Evolutionary conservation across 495 filamentous ascomycete genomes (phyloP), one percentile per base, ranked within the genome.

Genomic region (Neurospora sp.): DNA sequence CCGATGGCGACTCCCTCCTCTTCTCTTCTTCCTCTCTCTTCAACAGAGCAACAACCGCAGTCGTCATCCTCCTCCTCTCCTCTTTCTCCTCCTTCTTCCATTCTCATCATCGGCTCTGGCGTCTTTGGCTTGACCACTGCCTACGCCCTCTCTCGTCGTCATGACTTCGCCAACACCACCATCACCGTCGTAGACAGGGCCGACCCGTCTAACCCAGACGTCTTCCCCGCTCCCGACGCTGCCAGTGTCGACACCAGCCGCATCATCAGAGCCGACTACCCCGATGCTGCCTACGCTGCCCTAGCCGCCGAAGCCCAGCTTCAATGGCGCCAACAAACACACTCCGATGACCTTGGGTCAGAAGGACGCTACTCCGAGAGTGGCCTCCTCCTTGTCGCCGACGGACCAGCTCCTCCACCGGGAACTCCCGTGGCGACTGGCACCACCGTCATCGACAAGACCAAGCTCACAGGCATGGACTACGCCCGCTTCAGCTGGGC

Each of bases 261-360:
- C 70, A 92, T 94, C 77, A 86, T 98, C 73, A 88, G 94, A 36
- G 84, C 93, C 43, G 94, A 97, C 84, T 97, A 97, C 79, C 86
- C 89, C 3, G 87, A 93, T 79, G 82, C 87, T 3, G 88, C 86
- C 3, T 97, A 98, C 80, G 86, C 92, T 13, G 80, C 83, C 10
- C 89, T 98, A 66, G 92, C 89, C 7, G 82, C 87, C 1, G 80
- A 85, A 8, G 94, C 93, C 5, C 91, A 92, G 70, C 77, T 81
- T 24, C 83, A 84, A 78, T 98, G 95, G 95, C 88, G 93, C 19
- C 85, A 84, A 66, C 85, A 86, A 40, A 85, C 84, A 70, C 86
- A 86, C 3, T 77, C 82, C 15, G 75, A 77, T 42, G 79, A 83
- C 10, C 78, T 89, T 73, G 92, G 92, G 69, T 85, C 83, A 2